These are phyloP conservation scores for Ophiostoma piceae DNA, from an alignment of 2,329 filamentous ascomycete species.

Conservation along the genomic window DNA sequence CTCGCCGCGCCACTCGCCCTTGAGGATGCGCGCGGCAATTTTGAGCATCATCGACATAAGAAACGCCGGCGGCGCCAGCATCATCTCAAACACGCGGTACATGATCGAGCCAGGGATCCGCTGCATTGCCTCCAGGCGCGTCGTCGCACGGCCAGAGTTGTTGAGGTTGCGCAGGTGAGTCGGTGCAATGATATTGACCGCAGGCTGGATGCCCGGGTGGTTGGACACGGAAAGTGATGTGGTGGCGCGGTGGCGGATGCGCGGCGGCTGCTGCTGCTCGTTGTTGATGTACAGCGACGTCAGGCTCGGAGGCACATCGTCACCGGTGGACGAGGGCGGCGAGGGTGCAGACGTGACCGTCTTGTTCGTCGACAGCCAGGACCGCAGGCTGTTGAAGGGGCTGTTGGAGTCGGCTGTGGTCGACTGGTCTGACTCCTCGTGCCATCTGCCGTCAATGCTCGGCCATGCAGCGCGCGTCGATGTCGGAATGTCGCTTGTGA, in stretches of 20 bases:
- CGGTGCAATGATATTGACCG: constrained; percentile 58
- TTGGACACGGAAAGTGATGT: constrained; percentile 42
- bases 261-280: constrained; percentile 25
- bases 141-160: constrained; percentile 32
- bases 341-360: constrained; percentile 19
- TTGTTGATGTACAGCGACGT: constrained; percentile 24
- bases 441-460: constrained; percentile 19
- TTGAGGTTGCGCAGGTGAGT: constrained; percentile 25
- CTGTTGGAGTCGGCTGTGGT: constrained; percentile 26
- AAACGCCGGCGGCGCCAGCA: constrained; percentile 74
- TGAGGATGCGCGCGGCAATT: constrained; percentile 70
- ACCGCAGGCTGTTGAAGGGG: constrained; percentile 28
- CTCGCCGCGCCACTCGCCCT: constrained; percentile 57
- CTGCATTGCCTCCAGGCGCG: constrained; percentile 42
- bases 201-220: constrained; percentile 61
- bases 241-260: constrained; percentile 52
- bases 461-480: constrained; percentile 21
- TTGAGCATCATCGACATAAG: constrained; percentile 73
- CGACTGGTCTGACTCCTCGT: constrained; percentile 25
- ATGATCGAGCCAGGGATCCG: constrained; percentile 61
- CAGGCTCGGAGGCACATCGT: constrained; percentile 21
- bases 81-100: constrained; percentile 68
- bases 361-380: constrained; percentile 26
- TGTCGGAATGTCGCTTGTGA: constrained; percentile 22
- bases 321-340: constrained; percentile 22